Evolutionary conservation across 1,284 basidiomycete genomes (phyloP).

Genomic region (Moesziomyces globuligerus): DNA sequence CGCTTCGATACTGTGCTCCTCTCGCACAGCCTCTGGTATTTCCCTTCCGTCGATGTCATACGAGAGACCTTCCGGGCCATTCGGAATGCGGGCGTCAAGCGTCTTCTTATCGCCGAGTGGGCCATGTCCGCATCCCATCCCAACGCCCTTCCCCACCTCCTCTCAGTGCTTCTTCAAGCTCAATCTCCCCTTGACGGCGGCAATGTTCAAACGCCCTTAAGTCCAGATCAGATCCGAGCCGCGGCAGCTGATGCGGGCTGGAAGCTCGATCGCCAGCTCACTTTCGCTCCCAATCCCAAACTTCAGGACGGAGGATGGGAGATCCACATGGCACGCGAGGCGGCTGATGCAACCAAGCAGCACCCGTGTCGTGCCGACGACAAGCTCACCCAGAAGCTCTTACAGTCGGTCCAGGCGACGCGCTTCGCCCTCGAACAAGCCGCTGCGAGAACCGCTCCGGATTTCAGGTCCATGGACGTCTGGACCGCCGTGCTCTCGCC

Average conservation of each 20-base stretch:
- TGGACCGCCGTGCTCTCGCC: constrained; percentile 30
- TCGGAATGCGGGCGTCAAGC: constrained; percentile 18
- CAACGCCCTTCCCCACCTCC: constrained; percentile 18
- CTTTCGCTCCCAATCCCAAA: constrained; percentile 10
- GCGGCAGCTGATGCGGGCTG: constrained; percentile 15
- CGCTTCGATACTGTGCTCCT: constrained; percentile 11
- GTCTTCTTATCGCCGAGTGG: constrained; percentile 31
- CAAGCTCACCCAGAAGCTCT: constrained; percentile 2
- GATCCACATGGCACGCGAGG: constrained; percentile 15
- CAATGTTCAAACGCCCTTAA: constrained; percentile 15
- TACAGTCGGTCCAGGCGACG: constrained; percentile 18
- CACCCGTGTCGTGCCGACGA: not conserved
- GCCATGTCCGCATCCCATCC: constrained; percentile 24
- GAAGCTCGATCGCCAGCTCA: constrained; percentile 12
- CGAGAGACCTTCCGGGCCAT: constrained; percentile 10
- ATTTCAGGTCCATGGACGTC: constrained; percentile 26
- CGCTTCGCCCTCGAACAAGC: constrained; percentile 23
- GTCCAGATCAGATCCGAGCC: constrained; percentile 11
- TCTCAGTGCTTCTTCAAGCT: constrained; percentile 22
- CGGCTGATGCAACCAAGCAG: constrained; percentile 3
- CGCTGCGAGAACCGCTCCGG: constrained; percentile 1
- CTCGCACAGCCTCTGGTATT: constrained; percentile 32
- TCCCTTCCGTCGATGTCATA: constrained; percentile 11
- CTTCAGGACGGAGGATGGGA: constrained; percentile 34
- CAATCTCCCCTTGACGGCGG: constrained; percentile 15